phyloP scores from a whole-genome alignment of 1,139 yeast species.

The Sugiyamaella sp. region DNA sequence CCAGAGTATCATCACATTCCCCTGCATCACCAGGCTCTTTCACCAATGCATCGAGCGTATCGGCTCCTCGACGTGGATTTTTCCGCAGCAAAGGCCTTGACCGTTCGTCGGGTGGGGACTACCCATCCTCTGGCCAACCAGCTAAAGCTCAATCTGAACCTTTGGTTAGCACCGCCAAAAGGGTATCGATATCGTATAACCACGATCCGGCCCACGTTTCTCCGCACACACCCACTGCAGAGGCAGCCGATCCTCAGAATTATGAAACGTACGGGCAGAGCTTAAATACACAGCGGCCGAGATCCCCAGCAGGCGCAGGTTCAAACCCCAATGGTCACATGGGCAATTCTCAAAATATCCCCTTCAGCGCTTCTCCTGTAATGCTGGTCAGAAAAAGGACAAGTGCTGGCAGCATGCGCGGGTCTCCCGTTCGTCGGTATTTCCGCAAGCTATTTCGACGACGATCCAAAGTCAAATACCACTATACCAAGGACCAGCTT shows the following conservation, averaged over 20 bases:
- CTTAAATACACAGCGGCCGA: neutral
- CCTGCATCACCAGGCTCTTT: slow-evolving; percentile 1
- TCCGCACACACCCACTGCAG: neutral
- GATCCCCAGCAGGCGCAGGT: neutral
- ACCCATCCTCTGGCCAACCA: too few species aligned
- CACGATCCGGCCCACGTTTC: neutral
- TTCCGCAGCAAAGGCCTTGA: neutral
- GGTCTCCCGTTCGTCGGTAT: slow-evolving; percentile 31
- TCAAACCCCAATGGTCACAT: slow-evolving; percentile 2
- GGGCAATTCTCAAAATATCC: too few species aligned
- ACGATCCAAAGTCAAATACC: slow-evolving; percentile 25
- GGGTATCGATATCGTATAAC: too few species aligned
- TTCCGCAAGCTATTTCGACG: slow-evolving; percentile 32
- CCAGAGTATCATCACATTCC: neutral
- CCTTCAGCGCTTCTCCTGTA: slow-evolving; percentile 23
- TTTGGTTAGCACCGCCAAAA: too few species aligned
- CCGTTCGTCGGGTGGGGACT: too few species aligned
- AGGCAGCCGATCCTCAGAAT: neutral
- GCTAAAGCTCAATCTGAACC: too few species aligned
- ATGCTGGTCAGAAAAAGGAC: slow-evolving; percentile 34
- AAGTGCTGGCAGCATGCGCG: slow-evolving; percentile 26
- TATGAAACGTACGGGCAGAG: neutral
- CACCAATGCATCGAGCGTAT: neutral
- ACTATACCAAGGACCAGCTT: slow-evolving; percentile 31
- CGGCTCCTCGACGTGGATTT: neutral